phyloP scores from a whole-genome alignment of 2,329 filamentous ascomycete genomes.

The Talaromyces sp. region DNA sequence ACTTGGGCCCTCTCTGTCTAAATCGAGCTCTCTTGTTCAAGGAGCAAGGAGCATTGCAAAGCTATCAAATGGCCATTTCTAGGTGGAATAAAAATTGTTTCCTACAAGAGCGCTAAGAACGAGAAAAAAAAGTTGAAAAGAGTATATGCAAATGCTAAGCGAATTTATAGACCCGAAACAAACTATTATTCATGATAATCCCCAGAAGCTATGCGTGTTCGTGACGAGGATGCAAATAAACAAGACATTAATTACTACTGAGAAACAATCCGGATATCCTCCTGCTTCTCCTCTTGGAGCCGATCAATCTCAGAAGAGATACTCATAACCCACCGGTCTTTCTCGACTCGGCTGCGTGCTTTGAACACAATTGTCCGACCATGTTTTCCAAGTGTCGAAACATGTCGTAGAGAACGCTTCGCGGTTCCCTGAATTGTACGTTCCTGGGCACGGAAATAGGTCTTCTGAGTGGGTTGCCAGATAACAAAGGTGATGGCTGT shows the following conservation, averaged over 20 bases:
- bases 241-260: slow-evolving; percentile 7
- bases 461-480: slow-evolving; percentile 63
- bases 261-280: slow-evolving; percentile 54
- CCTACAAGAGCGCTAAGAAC: too few species aligned
- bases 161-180: background rate
- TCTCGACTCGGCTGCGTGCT: slow-evolving; percentile 64
- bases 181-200: background rate
- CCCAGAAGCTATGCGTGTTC: slow-evolving; percentile 6
- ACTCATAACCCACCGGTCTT: slow-evolving; percentile 69
- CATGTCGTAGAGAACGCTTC: slow-evolving; percentile 56
- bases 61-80: too few species aligned
- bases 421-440: slow-evolving; percentile 42
- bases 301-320: slow-evolving; percentile 69
- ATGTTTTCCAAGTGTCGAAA: slow-evolving; percentile 62
- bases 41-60: background rate
- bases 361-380: slow-evolving; percentile 68
- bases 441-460: slow-evolving; percentile 55
- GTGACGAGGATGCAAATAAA: slow-evolving; percentile 4
- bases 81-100: too few species aligned
- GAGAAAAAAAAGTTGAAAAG: too few species aligned
- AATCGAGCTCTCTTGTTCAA: too few species aligned
- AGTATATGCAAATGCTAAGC: background rate
- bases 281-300: slow-evolving; percentile 48
- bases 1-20: too few species aligned
- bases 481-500: slow-evolving; percentile 69